phyloP scores from a whole-genome alignment of 495 filamentous ascomycete species.

The Penicillium samsonianum region DNA sequence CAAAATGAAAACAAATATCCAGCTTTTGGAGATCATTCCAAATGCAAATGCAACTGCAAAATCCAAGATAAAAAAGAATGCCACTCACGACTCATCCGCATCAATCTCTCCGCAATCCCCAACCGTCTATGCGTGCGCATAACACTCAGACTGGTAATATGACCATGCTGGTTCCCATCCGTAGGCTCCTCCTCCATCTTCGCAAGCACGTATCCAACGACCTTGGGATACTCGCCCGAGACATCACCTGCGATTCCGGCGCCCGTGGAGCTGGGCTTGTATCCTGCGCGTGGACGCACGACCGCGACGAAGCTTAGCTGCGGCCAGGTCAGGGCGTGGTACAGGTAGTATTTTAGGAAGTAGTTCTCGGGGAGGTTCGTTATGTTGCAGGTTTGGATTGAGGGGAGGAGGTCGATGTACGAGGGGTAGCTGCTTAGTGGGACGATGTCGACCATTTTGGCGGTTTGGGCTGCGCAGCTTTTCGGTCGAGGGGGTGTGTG shows the following conservation, averaged over 20 bases:
- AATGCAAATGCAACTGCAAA: neutral
- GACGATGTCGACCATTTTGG: conserved; percentile 55
- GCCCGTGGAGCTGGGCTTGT: conserved; percentile 24
- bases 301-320: conserved; percentile 96
- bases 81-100: conserved; percentile 89
- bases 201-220: conserved; percentile 97
- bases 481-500: neutral
- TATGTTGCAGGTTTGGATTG: conserved; percentile 97
- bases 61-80: conserved; percentile 9
- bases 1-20: too few species aligned
- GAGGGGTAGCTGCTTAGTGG: conserved; percentile 51
- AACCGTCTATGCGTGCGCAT: conserved; percentile 93
- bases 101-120: conserved; percentile 93
- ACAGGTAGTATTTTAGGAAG: conserved; percentile 99
- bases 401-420: conserved; percentile 69
- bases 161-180: conserved; percentile 89
- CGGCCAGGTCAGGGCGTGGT: conserved; percentile 97
- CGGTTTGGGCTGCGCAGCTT: neutral
- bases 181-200: conserved; percentile 99
- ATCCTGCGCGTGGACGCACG: conserved; percentile 72
- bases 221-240: conserved; percentile 86
- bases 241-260: conserved; percentile 31
- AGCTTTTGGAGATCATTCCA: neutral
- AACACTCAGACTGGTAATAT: conserved; percentile 92
- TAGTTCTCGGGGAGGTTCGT: conserved; percentile 99